Percentiles rank a stretch among this genome's conserved stretches.
These are phyloP conservation scores for Picochlorum sp. DNA, from an alignment of 139 green algal species.

Conservation along the genomic window DNA sequence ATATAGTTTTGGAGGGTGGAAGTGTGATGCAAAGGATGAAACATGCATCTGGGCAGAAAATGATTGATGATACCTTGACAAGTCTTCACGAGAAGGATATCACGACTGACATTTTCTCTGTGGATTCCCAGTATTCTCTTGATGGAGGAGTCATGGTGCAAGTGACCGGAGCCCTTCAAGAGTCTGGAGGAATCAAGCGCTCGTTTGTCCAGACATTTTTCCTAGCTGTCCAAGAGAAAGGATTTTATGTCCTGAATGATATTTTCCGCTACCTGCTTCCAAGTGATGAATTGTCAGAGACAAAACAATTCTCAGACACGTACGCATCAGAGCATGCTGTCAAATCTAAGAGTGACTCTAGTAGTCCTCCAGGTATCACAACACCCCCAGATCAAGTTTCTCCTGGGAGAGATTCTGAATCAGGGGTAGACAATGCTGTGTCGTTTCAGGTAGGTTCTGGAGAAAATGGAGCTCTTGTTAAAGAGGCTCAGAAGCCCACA, in stretches of 20 bases:
- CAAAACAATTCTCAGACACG: neutral
- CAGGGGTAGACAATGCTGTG: neutral
- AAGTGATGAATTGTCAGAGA: neutral
- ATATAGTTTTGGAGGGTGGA: conserved; percentile 24
- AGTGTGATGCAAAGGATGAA: conserved; percentile 7
- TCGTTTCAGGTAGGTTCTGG: neutral
- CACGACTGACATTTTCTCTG: conserved; percentile 48
- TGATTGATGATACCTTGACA: conserved; percentile 74
- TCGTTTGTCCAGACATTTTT: conserved; percentile 88
- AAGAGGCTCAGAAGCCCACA: neutral
- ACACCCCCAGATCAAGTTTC: too few relatives aligned
- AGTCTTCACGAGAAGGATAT: conserved; percentile 42
- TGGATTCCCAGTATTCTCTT: conserved; percentile 60
- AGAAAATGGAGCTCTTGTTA: neutral
- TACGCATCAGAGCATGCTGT: neutral
- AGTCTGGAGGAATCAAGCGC: conserved; percentile 34
- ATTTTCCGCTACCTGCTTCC: conserved; percentile 60
- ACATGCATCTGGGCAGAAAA: conserved; percentile 29
- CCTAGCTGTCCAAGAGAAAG: conserved; percentile 76
- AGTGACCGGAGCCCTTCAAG: conserved; percentile 35
- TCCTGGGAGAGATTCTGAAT: neutral
- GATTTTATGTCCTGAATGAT: conserved; percentile 89
- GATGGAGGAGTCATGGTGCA: conserved; percentile 67
- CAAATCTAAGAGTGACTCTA: too few relatives aligned
- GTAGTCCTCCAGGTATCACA: too few relatives aligned